Percentiles rank a stretch among this genome's conserved stretches.
Conservation (phyloP, 148 eudicot species). For the Vaccinium darrowii region DNA sequence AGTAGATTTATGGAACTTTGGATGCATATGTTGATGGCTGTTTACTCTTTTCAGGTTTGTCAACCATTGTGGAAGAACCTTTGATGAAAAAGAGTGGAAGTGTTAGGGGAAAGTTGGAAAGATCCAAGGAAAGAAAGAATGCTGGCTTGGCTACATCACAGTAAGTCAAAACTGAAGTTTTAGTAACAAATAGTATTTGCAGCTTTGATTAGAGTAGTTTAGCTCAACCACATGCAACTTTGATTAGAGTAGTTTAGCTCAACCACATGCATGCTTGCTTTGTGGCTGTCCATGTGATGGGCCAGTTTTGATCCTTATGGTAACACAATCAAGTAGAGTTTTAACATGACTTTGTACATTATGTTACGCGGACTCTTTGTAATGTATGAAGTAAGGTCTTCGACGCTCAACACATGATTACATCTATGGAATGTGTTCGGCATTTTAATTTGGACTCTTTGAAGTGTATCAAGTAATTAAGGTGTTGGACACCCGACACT, state of each 20-base stretch:
- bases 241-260: neutral
- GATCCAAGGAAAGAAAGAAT: constrained; percentile 17
- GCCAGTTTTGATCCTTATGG: constrained; percentile 2
- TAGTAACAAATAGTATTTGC: neutral
- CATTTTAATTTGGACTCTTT: neutral
- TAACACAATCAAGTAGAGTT: neutral
- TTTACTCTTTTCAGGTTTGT: constrained; percentile 27
- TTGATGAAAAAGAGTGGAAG: constrained; percentile 13
- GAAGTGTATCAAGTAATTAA: neutral
- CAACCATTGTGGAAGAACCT: constrained; percentile 41
- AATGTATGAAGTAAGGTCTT: too few relatives aligned
- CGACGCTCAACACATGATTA: too few relatives aligned
- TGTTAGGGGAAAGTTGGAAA: constrained; percentile 25
- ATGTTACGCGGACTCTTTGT: too few relatives aligned
- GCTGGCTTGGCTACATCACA: neutral
- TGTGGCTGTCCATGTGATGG: neutral
- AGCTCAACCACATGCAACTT: neutral
- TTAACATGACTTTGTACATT: neutral
- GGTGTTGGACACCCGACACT: neutral
- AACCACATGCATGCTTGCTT: neutral
- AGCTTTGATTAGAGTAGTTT: neutral
- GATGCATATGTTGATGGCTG: neutral
- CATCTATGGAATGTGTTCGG: too few relatives aligned
- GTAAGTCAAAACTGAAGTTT: constrained; percentile 2
- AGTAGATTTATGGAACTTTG: too few relatives aligned